These are phyloP conservation scores for Chlorella sp. DNA, from an alignment of 139 green algal genomes.

Conservation along the genomic window DNA sequence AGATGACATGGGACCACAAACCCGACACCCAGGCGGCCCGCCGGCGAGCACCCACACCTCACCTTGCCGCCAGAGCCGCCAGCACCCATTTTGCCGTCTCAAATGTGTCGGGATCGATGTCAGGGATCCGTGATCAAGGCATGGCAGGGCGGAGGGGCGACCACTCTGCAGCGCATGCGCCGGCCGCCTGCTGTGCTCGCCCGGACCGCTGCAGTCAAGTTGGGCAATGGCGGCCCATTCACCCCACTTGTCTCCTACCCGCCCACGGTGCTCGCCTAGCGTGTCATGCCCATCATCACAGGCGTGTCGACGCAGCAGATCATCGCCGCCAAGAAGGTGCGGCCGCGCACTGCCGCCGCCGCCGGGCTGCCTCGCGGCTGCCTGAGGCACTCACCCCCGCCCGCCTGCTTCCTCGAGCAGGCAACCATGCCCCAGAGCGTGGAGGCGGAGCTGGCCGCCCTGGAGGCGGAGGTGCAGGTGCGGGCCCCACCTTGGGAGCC, in stretches of 20 bases:
- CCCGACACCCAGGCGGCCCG: too few species aligned
- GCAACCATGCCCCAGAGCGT: background rate
- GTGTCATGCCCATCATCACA: background rate
- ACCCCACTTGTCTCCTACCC: too few species aligned
- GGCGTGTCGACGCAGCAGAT: background rate
- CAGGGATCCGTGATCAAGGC: too few species aligned
- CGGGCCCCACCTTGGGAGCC: too few species aligned
- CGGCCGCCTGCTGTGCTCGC: too few species aligned
- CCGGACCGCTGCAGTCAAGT: too few species aligned
- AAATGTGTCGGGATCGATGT: too few species aligned
- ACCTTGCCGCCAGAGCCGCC: background rate
- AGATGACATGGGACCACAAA: background rate
- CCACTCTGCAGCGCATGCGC: too few species aligned
- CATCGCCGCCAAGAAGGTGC: background rate
- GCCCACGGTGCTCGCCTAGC: too few species aligned
- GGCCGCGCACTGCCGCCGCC: background rate
- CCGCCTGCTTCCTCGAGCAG: background rate
- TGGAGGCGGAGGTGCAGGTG: slow-evolving; percentile 2
- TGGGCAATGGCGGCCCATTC: too few species aligned
- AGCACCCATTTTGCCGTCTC: background rate
- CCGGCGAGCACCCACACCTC: too few species aligned
- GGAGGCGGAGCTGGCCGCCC: background rate
- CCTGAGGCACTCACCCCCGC: background rate
- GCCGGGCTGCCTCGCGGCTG: background rate
- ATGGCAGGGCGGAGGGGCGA: too few species aligned